Conservation (phyloP, 1,284 basidiomycete genomes). For the Irpex lacteus region DNA sequence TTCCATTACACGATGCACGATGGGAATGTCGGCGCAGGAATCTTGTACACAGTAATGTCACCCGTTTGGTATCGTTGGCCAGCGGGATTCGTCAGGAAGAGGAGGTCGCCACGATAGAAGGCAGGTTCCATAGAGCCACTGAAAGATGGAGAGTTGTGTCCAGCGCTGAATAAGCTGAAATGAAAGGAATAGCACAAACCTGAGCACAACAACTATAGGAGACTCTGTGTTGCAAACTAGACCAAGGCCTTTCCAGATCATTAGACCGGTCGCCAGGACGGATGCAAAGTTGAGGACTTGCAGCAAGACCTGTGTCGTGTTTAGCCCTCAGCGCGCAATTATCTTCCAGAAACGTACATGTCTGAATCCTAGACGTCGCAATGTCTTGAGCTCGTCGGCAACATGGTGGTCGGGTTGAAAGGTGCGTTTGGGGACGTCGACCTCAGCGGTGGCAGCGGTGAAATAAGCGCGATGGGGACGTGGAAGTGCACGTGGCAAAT, state of each 20-base stretch:
- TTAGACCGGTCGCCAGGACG: conserved; percentile 89
- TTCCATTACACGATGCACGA: conserved; percentile 93
- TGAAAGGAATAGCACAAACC: conserved; percentile 42
- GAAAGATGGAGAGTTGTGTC: conserved; percentile 4
- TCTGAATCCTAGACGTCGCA: conserved; percentile 71
- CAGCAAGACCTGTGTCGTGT: conserved; percentile 62
- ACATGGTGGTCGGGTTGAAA: conserved; percentile 41
- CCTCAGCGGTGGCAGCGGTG: background rate
- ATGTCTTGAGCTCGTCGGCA: conserved; percentile 72
- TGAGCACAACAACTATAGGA: conserved; percentile 96
- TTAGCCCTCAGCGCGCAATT: background rate
- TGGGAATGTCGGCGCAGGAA: conserved; percentile 87
- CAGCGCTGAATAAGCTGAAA: background rate
- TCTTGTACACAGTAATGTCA: conserved; percentile 96
- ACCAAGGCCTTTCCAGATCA: conserved; percentile 96
- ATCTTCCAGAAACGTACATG: conserved; percentile 47
- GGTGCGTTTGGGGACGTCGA: conserved; percentile 6
- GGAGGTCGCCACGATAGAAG: conserved; percentile 92
- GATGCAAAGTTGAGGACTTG: conserved; percentile 92
- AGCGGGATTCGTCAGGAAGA: conserved; percentile 87
- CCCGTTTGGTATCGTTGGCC: conserved; percentile 77
- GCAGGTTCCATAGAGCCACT: conserved; percentile 99
- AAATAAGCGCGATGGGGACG: background rate
- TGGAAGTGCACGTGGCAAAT: background rate
- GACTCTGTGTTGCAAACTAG: conserved; percentile 92